Base-by-base conservation (phyloP, 2,329 filamentous ascomycete genomes). In the Epichloe elymi region DNA sequence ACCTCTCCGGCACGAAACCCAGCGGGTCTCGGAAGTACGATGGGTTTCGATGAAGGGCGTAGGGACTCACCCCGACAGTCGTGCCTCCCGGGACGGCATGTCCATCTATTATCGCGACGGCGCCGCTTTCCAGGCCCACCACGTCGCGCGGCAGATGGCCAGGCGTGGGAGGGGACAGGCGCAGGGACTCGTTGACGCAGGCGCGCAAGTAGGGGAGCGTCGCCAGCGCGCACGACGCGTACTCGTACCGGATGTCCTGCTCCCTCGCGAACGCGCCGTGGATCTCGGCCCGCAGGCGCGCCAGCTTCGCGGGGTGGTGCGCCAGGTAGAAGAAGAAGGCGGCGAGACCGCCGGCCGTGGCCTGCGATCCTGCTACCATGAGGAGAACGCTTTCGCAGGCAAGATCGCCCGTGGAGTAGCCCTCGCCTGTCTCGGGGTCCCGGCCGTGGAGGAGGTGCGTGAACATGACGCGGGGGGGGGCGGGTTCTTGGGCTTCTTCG, bases 361-460 rank as follows among this genome's bases (percentile, higher is more conserved):
- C 56, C 12, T 59, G 55, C n/a, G 57, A 56, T 1, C 57, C 57
- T 14, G 57, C 57, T 10, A 59, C 55, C 12, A 59, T 59, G 14
- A 59, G 57, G 6, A 55, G 54, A 41, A 60, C 57, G 5, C 54
- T 57, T 53, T 62, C 60, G 17, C 59, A 57, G 20, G 53, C 59
- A 6, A 62, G 54, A 39, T 62, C 60, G 2, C 54, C 44, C 1
- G 47, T 20, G 7, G 44, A 56, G 38, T 60, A 61, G 12, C 59
- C 59, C n/a, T 51, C 51, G 37, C 60, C 60, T 2, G 60, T 60
- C 39, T 58, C 54, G 2, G 59, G 59, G 4, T 62, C 60, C 11
- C 49, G 48, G 0, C 56, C 54, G 15, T 53, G 39, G 45, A 59
- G 52, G 17, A 62, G 52, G 36, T 59, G 56, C 35, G 60, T 54